Evolutionary conservation across 225 moss, liverwort and hornwort species (phyloP).

Genomic region (Neckera pumila): DNA sequence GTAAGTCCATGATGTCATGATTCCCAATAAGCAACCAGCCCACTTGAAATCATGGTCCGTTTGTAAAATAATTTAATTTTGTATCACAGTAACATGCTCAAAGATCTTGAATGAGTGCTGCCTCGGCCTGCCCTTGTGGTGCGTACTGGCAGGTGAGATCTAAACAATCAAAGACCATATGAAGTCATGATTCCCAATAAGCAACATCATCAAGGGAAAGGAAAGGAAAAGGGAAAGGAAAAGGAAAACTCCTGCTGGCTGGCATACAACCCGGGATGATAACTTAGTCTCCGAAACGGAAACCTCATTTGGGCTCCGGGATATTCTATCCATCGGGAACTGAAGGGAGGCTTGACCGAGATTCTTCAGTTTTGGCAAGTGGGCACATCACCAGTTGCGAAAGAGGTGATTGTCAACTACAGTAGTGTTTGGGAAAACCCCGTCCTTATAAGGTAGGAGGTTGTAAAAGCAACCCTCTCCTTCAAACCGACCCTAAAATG

Average conservation of each 20-base stretch:
- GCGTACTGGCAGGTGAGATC: not conserved
- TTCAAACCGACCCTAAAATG: no score
- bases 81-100: not conserved
- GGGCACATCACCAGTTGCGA: not conserved
- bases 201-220: not conserved
- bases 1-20: not conserved
- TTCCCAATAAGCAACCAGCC: not conserved
- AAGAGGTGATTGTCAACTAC: not conserved
- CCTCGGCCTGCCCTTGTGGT: not conserved
- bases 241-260: not conserved
- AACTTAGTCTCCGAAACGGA: no score
- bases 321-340: not conserved
- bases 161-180: not conserved
- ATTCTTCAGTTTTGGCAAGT: not conserved
- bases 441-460: no score
- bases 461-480: no score
- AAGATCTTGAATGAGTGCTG: not conserved
- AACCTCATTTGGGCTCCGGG: not conserved
- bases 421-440: not conserved
- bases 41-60: not conserved
- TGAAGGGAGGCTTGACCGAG: not conserved
- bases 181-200: not conserved
- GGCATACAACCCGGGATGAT: not conserved
- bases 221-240: not conserved
- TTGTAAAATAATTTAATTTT: not conserved